Evolutionary conservation across 495 filamentous ascomycete species (phyloP), one percentile per base, ranked within the genome.

Genomic region (Penicillium antarcticum): DNA sequence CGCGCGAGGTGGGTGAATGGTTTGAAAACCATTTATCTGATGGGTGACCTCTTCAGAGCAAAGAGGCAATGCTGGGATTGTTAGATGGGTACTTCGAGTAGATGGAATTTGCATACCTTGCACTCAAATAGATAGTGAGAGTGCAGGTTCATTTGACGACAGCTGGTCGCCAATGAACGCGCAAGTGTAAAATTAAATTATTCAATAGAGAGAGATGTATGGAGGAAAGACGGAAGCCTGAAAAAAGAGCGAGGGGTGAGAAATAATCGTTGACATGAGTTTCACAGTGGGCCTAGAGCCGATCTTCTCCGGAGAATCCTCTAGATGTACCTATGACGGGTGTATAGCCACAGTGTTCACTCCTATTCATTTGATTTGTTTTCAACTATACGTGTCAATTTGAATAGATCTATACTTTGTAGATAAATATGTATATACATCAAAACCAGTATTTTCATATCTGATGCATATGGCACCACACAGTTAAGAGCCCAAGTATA

Each of bases 1-100:
- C 95, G 94, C 82, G 95, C 89, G 81, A 97, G 86, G 73, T 91
- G 88, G 77, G 91, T 82, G 59, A 87, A 84, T 61, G 81, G 78
- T 67, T 88, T 88, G 71, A 89, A 87, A 62, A 89, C 85, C 87
- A 90, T 90, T 88, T 85, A 86, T 85, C 71, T 77, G 57, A 77
- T 67, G 55, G 71, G 71, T 53, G 67, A 78, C 68, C 74, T 73
- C 72, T 75, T 78, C 73, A 74, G 53, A 51, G 58, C 53, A 70
- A 76, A 77, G 74, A 75, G 72, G 72, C 61, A 69, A 74, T 65
- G 63, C 74, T 78, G 41, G 9, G n/a, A 31, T 5, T 6, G 33
- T 39, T 38, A 12, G 36, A 43, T 26, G 35, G 19, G 4, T 10
- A 17, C 16, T 11, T 42, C 40, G 51, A 23, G 33, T n/a, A 23